These are phyloP conservation scores for Tilletia setariae DNA, from an alignment of 1,284 basidiomycete species.

Conservation along the genomic window DNA sequence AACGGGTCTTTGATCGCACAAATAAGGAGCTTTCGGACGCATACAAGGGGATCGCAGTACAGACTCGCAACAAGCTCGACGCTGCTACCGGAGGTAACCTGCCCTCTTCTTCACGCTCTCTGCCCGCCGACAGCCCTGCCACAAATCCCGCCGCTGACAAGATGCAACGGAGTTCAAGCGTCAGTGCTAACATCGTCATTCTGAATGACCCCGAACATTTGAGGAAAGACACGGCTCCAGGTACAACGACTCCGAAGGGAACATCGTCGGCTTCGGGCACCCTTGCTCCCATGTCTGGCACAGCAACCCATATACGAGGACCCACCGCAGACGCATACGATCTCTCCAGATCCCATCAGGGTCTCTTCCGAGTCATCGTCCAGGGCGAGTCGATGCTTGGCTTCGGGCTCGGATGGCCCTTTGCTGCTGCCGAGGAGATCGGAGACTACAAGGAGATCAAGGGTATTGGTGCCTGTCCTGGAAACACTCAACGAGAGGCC, in stretches of 20 bases:
- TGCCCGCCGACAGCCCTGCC: too few relatives aligned
- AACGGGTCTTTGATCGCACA: background rate
- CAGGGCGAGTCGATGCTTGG: constrained; percentile 47
- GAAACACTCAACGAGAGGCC: constrained; percentile 38
- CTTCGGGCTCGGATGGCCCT: constrained; percentile 52
- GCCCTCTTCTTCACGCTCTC: too few relatives aligned
- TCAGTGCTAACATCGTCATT: too few relatives aligned
- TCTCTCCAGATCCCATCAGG: constrained; percentile 13
- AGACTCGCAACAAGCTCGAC: too few relatives aligned
- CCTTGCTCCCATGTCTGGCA: background rate
- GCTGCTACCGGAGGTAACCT: too few relatives aligned
- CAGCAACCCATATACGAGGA: constrained; percentile 1
- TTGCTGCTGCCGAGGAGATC: constrained; percentile 38
- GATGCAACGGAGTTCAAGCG: too few relatives aligned
- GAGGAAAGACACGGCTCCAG: background rate
- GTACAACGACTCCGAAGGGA: background rate
- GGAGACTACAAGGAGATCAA: constrained; percentile 28
- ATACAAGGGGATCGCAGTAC: background rate
- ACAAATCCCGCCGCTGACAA: too few relatives aligned
- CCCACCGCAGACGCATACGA: constrained; percentile 18
- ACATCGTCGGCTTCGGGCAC: too few relatives aligned
- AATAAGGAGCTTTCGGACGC: background rate
- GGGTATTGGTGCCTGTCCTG: constrained; percentile 27
- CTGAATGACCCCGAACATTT: too few relatives aligned
- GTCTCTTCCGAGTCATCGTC: constrained; percentile 35